These are phyloP conservation scores for Cinchona pubescens DNA, from an alignment of 257 asterid species.

Conservation along the genomic window DNA sequence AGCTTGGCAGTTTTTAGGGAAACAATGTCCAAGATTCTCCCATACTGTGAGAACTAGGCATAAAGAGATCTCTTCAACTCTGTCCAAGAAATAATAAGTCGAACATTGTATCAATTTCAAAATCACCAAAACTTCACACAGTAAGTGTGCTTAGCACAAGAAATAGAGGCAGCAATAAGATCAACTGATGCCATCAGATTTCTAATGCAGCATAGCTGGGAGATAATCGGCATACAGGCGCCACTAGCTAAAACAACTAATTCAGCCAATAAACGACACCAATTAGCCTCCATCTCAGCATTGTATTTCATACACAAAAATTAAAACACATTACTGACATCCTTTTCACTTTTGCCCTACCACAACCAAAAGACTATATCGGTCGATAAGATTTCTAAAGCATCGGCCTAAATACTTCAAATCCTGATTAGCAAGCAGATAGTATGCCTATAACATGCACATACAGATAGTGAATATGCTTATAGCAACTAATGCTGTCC, in stretches of 20 bases:
- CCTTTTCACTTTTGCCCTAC: too few species aligned
- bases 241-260: neutral
- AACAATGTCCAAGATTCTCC: slow-evolving; percentile 90
- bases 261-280: neutral
- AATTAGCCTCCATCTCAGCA: neutral
- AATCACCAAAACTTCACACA: neutral
- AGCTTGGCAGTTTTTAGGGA: slow-evolving; percentile 90
- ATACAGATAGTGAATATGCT: neutral
- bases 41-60: slow-evolving; percentile 96
- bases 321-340: too few species aligned
- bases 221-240: neutral
- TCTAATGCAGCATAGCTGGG: neutral
- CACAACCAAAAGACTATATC: too few species aligned
- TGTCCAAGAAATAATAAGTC: slow-evolving; percentile 30
- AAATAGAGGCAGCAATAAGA: neutral
- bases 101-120: neutral
- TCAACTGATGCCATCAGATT: neutral
- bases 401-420: neutral
- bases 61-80: slow-evolving; percentile 99
- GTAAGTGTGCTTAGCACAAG: neutral
- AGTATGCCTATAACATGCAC: neutral
- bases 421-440: neutral
- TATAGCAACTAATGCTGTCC: neutral
- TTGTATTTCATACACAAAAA: neutral
- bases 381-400: too few species aligned